These are phyloP conservation scores for Dichomitus squalens DNA, from an alignment of 1,284 basidiomycete species.

Conservation along the genomic window DNA sequence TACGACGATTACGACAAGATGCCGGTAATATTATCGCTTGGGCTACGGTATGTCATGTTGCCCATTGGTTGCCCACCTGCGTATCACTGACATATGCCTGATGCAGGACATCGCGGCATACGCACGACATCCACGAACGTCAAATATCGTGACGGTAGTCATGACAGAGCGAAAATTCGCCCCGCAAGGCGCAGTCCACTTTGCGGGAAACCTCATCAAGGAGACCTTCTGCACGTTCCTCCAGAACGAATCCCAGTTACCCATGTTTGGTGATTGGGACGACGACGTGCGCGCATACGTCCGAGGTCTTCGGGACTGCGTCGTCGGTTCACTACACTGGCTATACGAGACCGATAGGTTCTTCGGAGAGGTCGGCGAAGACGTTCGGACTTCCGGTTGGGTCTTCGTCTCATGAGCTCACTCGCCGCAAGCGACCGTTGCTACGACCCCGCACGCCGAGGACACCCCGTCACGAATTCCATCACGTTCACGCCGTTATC, in stretches of 20 bases:
- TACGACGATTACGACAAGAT: constrained; percentile 39
- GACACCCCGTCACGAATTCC: neutral
- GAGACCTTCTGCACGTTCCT: constrained; percentile 41
- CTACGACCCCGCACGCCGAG: neutral
- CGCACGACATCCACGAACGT: constrained; percentile 42
- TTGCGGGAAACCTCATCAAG: constrained; percentile 44
- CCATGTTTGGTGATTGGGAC: constrained; percentile 18
- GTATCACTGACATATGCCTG: constrained; percentile 8
- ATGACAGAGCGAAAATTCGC: constrained; percentile 42
- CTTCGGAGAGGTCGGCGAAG: constrained; percentile 56
- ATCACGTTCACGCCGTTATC: neutral
- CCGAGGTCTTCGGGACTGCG: constrained; percentile 51
- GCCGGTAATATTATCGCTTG: constrained; percentile 50
- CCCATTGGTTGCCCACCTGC: neutral
- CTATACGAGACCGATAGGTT: constrained; percentile 60
- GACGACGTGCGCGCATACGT: constrained; percentile 43
- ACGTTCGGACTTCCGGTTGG: constrained; percentile 65
- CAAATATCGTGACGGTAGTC: constrained; percentile 50
- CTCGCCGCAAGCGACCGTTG: neutral
- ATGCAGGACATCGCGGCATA: constrained; percentile 53
- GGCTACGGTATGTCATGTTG: constrained; percentile 43
- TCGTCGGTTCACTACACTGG: constrained; percentile 59
- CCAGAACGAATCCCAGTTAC: constrained; percentile 35
- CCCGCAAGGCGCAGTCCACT: constrained; percentile 50
- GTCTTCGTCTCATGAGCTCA: constrained; percentile 44